Conservation (phyloP, 2,329 filamentous ascomycete genomes). For the Fusarium sp. region DNA sequence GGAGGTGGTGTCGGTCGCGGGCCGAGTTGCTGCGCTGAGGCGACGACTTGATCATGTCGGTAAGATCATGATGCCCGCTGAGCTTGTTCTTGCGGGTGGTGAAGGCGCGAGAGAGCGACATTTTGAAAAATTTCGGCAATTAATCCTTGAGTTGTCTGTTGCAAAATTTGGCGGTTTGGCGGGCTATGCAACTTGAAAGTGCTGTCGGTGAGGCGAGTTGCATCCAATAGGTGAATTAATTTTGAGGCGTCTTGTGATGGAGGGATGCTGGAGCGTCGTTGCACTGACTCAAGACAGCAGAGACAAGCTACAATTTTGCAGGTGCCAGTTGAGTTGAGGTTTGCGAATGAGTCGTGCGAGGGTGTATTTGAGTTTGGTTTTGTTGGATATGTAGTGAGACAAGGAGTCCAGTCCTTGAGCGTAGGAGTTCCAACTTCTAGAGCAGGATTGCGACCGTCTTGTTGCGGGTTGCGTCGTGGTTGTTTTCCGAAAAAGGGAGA, state of each 20-base stretch:
- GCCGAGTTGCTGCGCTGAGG: conserved; percentile 63
- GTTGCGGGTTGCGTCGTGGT: conserved; percentile 19
- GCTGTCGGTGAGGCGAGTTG: conserved; percentile 1
- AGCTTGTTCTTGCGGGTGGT: conserved; percentile 73
- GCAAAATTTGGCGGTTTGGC: conserved; percentile 1
- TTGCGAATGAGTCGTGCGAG: conserved; percentile 28
- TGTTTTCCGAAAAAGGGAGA: conserved; percentile 33
- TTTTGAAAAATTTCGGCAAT: conserved; percentile 40
- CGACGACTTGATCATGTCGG: conserved; percentile 51
- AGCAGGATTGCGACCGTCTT: conserved; percentile 26
- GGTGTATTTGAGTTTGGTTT: conserved; percentile 3
- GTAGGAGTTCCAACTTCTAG: conserved; percentile 31
- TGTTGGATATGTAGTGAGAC: conserved; percentile 32
- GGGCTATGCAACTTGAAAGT: conserved; percentile 10
- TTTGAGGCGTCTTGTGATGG: conserved; percentile 9
- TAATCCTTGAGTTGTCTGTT: conserved; percentile 9
- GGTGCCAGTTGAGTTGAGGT: conserved; percentile 18
- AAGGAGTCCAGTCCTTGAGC: conserved; percentile 44
- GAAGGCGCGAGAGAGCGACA: conserved; percentile 75
- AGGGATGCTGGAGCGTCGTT: conserved; percentile 21
- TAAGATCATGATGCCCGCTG: conserved; percentile 53
- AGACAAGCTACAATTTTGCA: conserved; percentile 16
- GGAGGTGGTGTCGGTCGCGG: conserved; percentile 52
- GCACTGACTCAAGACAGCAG: conserved; percentile 30
- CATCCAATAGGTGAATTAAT: neutral